Evolutionary conservation across 164 flowering plant genomes (phyloP).

Genomic region (Piper betle): DNA sequence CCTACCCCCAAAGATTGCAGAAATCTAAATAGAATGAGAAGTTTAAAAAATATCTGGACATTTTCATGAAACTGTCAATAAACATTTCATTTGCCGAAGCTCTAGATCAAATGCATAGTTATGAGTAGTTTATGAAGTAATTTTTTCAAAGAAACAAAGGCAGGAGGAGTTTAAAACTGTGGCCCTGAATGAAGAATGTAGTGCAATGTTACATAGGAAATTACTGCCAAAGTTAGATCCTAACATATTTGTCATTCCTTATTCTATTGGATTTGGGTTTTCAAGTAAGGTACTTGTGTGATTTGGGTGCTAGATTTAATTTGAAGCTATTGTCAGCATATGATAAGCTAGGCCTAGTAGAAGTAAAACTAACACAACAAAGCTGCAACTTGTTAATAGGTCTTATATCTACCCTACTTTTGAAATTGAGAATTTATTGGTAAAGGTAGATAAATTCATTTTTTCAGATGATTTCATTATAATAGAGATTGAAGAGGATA

Average conservation of each 20-base stretch:
- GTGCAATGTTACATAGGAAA: neutral
- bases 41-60: slow-evolving; percentile 3
- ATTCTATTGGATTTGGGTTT: neutral
- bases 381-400: neutral
- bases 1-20: neutral
- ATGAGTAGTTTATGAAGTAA: slow-evolving; percentile 2
- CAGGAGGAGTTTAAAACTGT: neutral
- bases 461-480: slow-evolving; percentile 7
- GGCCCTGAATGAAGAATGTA: too few relatives aligned
- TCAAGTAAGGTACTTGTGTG: slow-evolving; percentile 3
- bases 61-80: slow-evolving; percentile 1
- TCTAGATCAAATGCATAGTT: slow-evolving; percentile 4
- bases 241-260: slow-evolving; percentile 6
- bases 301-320: slow-evolving; percentile 10
- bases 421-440: slow-evolving; percentile 3
- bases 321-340: slow-evolving; percentile 1
- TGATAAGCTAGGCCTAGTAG: neutral
- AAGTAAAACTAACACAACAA: neutral
- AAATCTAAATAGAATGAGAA: neutral
- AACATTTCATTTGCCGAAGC: too few relatives aligned
- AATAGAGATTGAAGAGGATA: slow-evolving; percentile 11
- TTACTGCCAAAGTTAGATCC: slow-evolving; percentile 8
- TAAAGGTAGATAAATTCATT: slow-evolving; percentile 6
- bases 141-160: neutral
- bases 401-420: neutral